Evolutionary conservation across 1,284 basidiomycete genomes (phyloP), one percentile per base, ranked within the genome.

Genomic region (Irpex lacteus): DNA sequence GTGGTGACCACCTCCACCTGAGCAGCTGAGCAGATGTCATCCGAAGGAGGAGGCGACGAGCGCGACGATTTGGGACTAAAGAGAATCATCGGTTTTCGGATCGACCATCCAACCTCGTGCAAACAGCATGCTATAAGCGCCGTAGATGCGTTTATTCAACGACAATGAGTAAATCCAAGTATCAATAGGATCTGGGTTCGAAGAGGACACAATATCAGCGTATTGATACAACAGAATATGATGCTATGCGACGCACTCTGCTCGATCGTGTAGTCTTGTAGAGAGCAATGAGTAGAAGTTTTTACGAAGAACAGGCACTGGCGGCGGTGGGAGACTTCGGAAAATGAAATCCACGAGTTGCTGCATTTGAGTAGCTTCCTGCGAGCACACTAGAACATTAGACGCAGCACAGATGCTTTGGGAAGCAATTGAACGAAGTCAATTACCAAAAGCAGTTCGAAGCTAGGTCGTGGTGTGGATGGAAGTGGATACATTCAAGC

Each of bases 51-150:
- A 62, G 49, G 21, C 58, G 55, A 54, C 47, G 32, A 54, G 53
- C 37, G 19, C n/a, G 9, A 36, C 32, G 15, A 19, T 47, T 44
- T 38, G 57, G 57, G 49, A 50, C 34, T 11, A 54, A 40, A 21
- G 53, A n/a, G 26, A 50, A 19, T 34, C 18, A 18, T 63, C 64
- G 66, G 63, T 9, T 26, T 44, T 62, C 65, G 65, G 67, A 52
- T 26, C 58, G 65, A 62, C 21, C 19, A 47, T 54, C 52, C 60
- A 37, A 50, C 67, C 67, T 68, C 67, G 61, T 68, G 67, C 34
- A 36, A 50, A 34, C 63, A 65, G 59, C 65, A 63, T 68, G 65
- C 59, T 4, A 13, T 56, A 34, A 36, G 19, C 54, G 54, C 54
- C 11, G 7, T 2, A 1, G 21, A 34, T 13, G 54, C n/a, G 34